Evolutionary conservation across 2,329 filamentous ascomycete species (phyloP), one percentile per base, ranked within the genome.

Genomic region (Xylariaceae sp.): DNA sequence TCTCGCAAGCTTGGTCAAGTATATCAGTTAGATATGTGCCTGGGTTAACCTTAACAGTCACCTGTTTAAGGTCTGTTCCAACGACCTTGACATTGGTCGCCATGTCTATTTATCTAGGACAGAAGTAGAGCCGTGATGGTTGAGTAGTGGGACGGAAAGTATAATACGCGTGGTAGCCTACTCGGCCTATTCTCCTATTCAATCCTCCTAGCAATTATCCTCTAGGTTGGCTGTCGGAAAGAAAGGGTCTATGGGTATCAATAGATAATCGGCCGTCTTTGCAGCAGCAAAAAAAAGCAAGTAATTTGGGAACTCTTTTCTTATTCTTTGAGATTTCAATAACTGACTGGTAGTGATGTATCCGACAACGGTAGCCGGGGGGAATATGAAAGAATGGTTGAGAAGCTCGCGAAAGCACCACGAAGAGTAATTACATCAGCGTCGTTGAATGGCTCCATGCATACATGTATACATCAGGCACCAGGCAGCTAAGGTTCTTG

Each of bases 71-170:
- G 65, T 90, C 87, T 40, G 89, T 86, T 72, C 93, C 88, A 63
- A 96, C 87, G 50, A 98, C 91, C 65, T 93, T 89, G 56, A 98
- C 91, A 72, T 95, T 89, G 50, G 92, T 89, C 63, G 91, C 86
- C 91, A 96, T 96, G 40, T 41, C 43, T 45, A 45, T 2, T 3
- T 23, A 19, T 45, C 23, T 19, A 45, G 19, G 10, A 37, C 3
- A 18, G 20, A 48, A 16, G 16, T 3, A 12, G 20, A 16, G 40
- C n/a, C 18, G 18, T 48, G 6, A 21, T 29, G 3, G 12, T 14
- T 16, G 32, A 7, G 14, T 12, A 37, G 7, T 37, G 32, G 32
- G 14, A 37, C 6, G 32, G 3, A 37, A 26, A 29, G 18, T 18
- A 26, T 20, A 23, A 43, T 19, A 45, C 2, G 19, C 29, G 29